phyloP scores from a whole-genome alignment of 768 basidiomycete genomes.

The Rhodotorula paludigena region DNA sequence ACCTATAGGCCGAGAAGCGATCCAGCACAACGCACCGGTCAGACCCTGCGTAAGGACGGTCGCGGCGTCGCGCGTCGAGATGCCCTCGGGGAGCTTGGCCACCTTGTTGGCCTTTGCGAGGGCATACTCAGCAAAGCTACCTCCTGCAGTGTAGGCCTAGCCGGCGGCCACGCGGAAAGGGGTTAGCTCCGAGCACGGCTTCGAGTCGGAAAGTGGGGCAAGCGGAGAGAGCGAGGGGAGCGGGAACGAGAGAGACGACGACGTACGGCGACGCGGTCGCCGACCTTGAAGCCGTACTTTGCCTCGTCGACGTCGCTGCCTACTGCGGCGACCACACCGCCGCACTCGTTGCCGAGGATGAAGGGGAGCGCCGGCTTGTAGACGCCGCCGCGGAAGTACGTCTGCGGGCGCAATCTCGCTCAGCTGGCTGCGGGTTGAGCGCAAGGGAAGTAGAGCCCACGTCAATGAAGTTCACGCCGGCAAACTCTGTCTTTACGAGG shows the following conservation, averaged over 20 bases:
- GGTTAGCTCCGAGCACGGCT: too few relatives aligned
- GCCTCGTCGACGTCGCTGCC: conserved; percentile 61
- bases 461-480: conserved; percentile 74
- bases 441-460: conserved; percentile 1
- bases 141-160: conserved; percentile 41
- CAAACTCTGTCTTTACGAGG: conserved; percentile 61
- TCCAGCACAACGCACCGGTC: conserved; percentile 52
- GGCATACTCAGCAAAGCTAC: conserved; percentile 63
- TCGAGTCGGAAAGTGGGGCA: too few relatives aligned
- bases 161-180: too few relatives aligned
- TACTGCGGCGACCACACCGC: conserved; percentile 69
- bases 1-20: too few relatives aligned
- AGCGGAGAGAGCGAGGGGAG: too few relatives aligned
- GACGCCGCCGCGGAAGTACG: conserved; percentile 62
- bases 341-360: conserved; percentile 69
- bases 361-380: conserved; percentile 50
- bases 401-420: conserved; percentile 46
- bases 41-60: conserved; percentile 68
- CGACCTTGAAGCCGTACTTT: conserved; percentile 62
- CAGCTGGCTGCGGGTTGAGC: neutral
- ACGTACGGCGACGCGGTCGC: conserved; percentile 60
- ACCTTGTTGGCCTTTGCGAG: conserved; percentile 61
- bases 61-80: conserved; percentile 53
- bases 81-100: conserved; percentile 60
- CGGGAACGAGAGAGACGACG: conserved; percentile 49